Evolutionary conservation across 2,329 filamentous ascomycete species (phyloP).

Genomic region (Fusarium verrucosum): DNA sequence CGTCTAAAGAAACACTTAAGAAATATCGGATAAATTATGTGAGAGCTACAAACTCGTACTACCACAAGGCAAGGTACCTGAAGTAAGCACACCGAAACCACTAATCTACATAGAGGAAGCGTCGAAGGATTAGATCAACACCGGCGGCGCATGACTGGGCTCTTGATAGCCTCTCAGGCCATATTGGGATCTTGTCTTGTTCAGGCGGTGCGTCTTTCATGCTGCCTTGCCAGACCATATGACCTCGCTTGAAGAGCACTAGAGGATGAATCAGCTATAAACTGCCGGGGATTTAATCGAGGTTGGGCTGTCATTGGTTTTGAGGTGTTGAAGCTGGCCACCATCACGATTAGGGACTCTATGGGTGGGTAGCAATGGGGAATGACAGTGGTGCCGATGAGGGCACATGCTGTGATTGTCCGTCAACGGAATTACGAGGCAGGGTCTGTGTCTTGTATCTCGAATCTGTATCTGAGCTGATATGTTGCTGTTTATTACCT

Average conservation of each 20-base stretch:
- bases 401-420: conserved; percentile 17
- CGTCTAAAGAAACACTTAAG: too few relatives aligned
- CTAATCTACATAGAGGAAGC: background rate
- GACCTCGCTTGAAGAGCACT: conserved; percentile 32
- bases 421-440: conserved; percentile 22
- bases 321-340: conserved; percentile 7
- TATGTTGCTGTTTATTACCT: background rate
- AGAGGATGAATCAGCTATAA: conserved; percentile 27
- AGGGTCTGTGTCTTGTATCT: background rate
- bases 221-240: conserved; percentile 32
- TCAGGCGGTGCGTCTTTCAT: conserved; percentile 13
- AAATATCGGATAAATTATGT: background rate
- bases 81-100: background rate
- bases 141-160: conserved; percentile 13
- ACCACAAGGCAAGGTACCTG: background rate
- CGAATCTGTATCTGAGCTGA: background rate
- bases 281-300: conserved; percentile 35
- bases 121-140: conserved; percentile 3
- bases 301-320: conserved; percentile 28
- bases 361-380: conserved; percentile 25
- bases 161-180: conserved; percentile 7
- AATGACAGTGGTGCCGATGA: conserved; percentile 22
- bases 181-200: conserved; percentile 15
- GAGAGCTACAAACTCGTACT: background rate
- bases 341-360: conserved; percentile 25